Evolutionary conservation across 2,329 filamentous ascomycete genomes (phyloP), one percentile per base, ranked within the genome.

Genomic region (Stemphylium vesicarium): DNA sequence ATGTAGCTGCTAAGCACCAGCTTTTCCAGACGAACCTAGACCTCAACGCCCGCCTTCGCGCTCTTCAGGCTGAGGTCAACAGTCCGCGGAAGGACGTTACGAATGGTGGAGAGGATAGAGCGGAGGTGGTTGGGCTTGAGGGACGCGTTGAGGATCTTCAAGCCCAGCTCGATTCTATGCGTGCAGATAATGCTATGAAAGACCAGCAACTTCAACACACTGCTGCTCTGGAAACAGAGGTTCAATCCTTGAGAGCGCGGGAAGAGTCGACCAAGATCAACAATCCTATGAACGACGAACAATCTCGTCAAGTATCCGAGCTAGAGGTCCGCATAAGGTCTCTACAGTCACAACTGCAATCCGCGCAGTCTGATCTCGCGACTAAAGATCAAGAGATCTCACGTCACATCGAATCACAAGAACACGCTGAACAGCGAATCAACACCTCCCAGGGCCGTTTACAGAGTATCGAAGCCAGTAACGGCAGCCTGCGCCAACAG

Each of bases 401-500:
- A 2, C 61, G 56, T 13, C 55, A 63, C 10, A 65, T 68, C 7
- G 59, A 67, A 26, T 60, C 66, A n/a, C 64, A 66, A 37, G 65
- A 73, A 36, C 49, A 50, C 6, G 45, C 67, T 12, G 69, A 73
- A 31, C 64, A 69, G 33, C 63, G 53, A 8, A 45, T 69, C 5
- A 69, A 62, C 50, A 63, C 57, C 22, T 63, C 69, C 9, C 63
- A 71, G 45, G 69, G 69, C 8, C 67, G 69, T 7, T 60, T 70
- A n/a, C 60, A 72, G 38, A 64, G 68, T 11, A 63, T 74, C 9
- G 71, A 74, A 42, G 48, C 46, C 8, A 65, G 60, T 12, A 56
- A 70, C 8, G 55, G 62, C 4, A 52, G 62, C 4, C 63, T 75
- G n/a, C 73, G 73, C 29, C 62, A 70, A 37, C 71, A 75, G 46